A percentile compares a stretch with the other conserved stretches of the same genome.
phyloP scores from a whole-genome alignment of 2,329 filamentous ascomycete species.

The Fusarium sp. region DNA sequence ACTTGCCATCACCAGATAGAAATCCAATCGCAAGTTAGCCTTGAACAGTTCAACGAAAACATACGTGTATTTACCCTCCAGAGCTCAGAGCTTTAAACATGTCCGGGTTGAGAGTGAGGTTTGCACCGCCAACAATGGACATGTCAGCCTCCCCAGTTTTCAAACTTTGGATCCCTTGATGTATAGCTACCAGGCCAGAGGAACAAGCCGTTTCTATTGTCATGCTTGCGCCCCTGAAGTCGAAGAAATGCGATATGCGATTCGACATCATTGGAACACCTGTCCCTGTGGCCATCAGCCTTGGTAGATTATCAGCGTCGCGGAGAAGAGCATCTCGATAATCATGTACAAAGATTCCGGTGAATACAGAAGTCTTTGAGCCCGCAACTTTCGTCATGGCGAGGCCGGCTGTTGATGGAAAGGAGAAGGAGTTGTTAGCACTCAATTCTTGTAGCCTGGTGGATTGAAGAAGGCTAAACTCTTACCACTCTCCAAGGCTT shows the following conservation, averaged over 20 bases:
- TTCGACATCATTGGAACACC: not conserved
- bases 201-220: not conserved
- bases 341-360: not conserved
- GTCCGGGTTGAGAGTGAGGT: not conserved
- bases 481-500: conserved; percentile 1
- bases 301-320: not conserved
- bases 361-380: not conserved
- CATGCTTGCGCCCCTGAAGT: not conserved
- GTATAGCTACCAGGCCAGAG: not conserved
- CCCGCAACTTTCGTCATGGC: not conserved
- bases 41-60: too few species aligned
- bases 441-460: too few species aligned
- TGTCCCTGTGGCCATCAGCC: not conserved
- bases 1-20: not conserved
- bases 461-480: not conserved
- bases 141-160: not conserved
- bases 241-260: not conserved
- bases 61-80: not conserved
- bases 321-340: not conserved
- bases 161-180: not conserved
- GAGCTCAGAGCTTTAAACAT: not conserved
- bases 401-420: not conserved
- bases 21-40: too few species aligned
- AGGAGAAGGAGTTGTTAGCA: not conserved
- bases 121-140: not conserved